Percentiles rank a stretch among this genome's conserved stretches.
These are phyloP conservation scores for Trichoderma lentiforme DNA, from an alignment of 2,329 filamentous ascomycete species.

Conservation along the genomic window DNA sequence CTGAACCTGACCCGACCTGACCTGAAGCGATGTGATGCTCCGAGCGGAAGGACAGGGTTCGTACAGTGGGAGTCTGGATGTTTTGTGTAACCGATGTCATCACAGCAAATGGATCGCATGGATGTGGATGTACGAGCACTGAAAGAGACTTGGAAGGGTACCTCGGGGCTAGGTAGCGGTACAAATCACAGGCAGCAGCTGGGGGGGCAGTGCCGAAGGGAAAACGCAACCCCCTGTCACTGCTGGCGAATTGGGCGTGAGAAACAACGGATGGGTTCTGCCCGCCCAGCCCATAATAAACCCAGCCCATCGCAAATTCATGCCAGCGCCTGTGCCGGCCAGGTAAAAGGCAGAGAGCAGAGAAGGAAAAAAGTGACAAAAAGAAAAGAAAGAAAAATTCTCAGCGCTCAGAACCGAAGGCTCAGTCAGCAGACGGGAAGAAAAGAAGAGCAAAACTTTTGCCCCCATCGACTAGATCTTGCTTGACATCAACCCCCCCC, in stretches of 20 bases:
- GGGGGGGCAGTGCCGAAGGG: conserved; percentile 12
- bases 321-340: not conserved
- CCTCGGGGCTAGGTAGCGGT: not conserved
- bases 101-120: not conserved
- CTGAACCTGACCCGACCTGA: not conserved
- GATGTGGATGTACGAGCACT: too few species aligned
- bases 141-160: not conserved
- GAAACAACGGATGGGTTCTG: not conserved
- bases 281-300: conserved; percentile 9
- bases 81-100: not conserved
- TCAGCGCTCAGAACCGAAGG: not conserved
- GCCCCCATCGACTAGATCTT: conserved; percentile 14
- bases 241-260: not conserved
- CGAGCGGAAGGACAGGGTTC: not conserved
- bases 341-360: not conserved
- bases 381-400: not conserved
- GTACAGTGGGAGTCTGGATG: too few species aligned
- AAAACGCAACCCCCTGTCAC: not conserved
- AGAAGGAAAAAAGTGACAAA: not conserved
- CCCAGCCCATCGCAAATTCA: conserved; percentile 6
- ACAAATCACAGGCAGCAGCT: conserved; percentile 3
- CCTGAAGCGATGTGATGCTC: not conserved
- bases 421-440: not conserved
- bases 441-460: not conserved
- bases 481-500: conserved; percentile 5